Conservation (phyloP, 2,329 filamentous ascomycete genomes). For the Xylaria arbuscula region DNA sequence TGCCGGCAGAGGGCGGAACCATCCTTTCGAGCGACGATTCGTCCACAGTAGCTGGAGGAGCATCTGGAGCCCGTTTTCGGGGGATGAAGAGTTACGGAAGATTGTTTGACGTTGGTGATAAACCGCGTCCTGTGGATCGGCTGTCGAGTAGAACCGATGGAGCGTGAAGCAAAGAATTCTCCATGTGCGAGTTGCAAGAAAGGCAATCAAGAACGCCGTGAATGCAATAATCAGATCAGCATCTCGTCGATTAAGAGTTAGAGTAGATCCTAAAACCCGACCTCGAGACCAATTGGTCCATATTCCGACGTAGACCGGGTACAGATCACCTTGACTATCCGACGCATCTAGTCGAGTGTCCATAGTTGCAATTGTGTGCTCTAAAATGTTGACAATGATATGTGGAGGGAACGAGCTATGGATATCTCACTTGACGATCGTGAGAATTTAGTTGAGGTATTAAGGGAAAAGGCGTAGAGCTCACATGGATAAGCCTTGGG, state of each 20-base stretch:
- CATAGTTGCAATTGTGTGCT: neutral
- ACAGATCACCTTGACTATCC: neutral
- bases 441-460: neutral
- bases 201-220: neutral
- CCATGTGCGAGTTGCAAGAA: neutral
- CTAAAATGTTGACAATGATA: neutral
- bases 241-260: neutral
- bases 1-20: neutral
- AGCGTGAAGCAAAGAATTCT: neutral
- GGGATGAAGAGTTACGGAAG: neutral
- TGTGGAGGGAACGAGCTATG: neutral
- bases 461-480: too few relatives aligned
- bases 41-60: neutral
- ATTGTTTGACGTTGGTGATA: constrained; percentile 6
- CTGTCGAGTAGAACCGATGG: neutral
- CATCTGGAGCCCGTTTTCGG: neutral
- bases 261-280: neutral
- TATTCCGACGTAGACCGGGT: neutral
- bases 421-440: neutral
- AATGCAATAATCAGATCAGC: neutral
- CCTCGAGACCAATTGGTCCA: constrained; percentile 16
- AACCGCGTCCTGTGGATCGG: neutral
- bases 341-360: neutral
- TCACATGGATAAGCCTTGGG: too few relatives aligned
- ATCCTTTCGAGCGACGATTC: neutral